These are phyloP conservation scores for Gastrolobium bilobum DNA, from an alignment of 306 rosid species.

Conservation along the genomic window DNA sequence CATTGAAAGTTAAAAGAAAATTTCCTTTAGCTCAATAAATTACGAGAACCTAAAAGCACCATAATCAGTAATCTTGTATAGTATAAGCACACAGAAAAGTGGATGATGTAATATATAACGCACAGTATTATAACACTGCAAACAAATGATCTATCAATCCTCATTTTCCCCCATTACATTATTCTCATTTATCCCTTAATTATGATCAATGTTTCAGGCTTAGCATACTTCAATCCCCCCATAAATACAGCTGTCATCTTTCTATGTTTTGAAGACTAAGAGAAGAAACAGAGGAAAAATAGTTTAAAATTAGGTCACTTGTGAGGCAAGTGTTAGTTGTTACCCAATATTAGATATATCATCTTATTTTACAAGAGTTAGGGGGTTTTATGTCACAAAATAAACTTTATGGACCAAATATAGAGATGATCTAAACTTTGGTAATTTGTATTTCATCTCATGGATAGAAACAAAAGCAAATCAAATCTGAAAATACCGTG, in stretches of 20 bases:
- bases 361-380: background rate
- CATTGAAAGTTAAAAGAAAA: background rate
- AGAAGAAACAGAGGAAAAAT: background rate
- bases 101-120: background rate
- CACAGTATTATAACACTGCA: background rate
- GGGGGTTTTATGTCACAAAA: background rate
- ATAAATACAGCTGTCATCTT: background rate
- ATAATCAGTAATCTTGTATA: background rate
- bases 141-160: constrained; percentile 16
- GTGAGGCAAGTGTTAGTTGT: background rate
- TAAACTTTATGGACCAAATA: background rate
- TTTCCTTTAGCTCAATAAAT: background rate
- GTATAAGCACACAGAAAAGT: background rate
- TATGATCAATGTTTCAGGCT: background rate
- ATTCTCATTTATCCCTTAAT: background rate
- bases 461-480: constrained; percentile 30
- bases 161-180: background rate
- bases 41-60: background rate
- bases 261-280: background rate
- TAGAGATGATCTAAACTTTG: background rate
- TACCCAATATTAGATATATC: background rate
- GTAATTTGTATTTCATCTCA: constrained; percentile 19
- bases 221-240: constrained; percentile 5
- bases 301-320: background rate
- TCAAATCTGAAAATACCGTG: constrained; percentile 34